Conservation (phyloP, 192 early-diverging fungal species). For the Dimargaris cristalligena region DNA sequence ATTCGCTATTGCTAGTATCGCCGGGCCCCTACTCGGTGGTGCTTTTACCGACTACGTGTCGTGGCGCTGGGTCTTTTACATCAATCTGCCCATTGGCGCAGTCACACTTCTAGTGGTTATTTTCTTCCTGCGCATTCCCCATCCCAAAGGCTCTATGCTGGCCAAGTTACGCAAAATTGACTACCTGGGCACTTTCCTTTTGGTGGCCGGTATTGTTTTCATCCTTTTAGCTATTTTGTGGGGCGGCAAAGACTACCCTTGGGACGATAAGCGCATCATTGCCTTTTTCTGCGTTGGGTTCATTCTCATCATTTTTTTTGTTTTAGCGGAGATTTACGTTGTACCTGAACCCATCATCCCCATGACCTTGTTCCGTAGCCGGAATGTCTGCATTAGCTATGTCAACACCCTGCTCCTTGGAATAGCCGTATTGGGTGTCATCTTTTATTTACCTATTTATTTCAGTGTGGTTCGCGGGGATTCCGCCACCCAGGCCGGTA, state of each 20-base stretch:
- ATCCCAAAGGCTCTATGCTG: constrained; percentile 19
- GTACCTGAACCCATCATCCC: constrained; percentile 38
- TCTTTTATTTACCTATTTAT: constrained; percentile 44
- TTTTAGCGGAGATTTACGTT: constrained; percentile 24
- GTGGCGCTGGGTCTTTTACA: constrained; percentile 54
- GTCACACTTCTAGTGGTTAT: constrained; percentile 22
- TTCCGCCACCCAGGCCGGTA: constrained; percentile 33
- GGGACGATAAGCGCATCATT: constrained; percentile 36
- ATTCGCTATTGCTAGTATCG: constrained; percentile 39
- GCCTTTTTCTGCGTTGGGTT: constrained; percentile 29
- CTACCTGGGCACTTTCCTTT: constrained; percentile 33
- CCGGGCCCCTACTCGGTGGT: constrained; percentile 52
- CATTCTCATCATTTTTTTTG: constrained; percentile 10
- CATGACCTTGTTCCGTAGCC: constrained; percentile 28
- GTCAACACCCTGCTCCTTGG: constrained; percentile 33
- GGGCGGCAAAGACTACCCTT: constrained; percentile 42
- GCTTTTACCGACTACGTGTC: constrained; percentile 42
- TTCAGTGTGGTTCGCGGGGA: constrained; percentile 41
- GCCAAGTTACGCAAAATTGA: constrained; percentile 44
- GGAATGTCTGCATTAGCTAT: constrained; percentile 36
- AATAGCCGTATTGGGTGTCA: constrained; percentile 34
- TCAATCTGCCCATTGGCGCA: constrained; percentile 30
- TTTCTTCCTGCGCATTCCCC: constrained; percentile 31
- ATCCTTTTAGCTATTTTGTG: constrained; percentile 41
- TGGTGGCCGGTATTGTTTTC: constrained; percentile 29